Evolutionary conservation across 2,329 filamentous ascomycete species (phyloP).

Genomic region (Colletotrichum agaves): DNA sequence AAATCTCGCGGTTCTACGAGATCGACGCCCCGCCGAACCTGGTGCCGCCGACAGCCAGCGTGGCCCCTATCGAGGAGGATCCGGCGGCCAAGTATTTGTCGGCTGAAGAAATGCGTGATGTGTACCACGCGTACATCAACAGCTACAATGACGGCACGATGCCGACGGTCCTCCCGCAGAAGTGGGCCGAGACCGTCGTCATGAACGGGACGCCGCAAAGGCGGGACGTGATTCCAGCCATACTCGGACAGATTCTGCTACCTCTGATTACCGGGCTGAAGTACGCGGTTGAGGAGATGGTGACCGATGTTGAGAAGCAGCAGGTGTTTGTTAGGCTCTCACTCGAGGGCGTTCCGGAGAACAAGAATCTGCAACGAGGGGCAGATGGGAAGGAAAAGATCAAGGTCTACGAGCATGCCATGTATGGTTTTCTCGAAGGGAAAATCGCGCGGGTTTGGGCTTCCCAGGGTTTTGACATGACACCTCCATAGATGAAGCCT

Average conservation of each 20-base stretch:
- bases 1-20: conserved; percentile 21
- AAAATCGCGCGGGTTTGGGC: conserved; percentile 17
- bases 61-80: neutral
- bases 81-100: neutral
- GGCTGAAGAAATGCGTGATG: neutral
- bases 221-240: neutral
- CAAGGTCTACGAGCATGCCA: conserved; percentile 12
- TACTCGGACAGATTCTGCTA: neutral
- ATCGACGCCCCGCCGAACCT: neutral
- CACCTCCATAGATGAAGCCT: neutral
- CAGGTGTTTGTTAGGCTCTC: conserved; percentile 16
- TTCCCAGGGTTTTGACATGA: conserved; percentile 6
- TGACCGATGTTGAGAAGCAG: conserved; percentile 18
- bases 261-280: conserved; percentile 17
- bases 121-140: conserved; percentile 17
- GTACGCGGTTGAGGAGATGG: conserved; percentile 16
- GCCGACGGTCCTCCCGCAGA: neutral
- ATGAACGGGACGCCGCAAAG: neutral
- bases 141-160: conserved; percentile 18
- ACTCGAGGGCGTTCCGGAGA: conserved; percentile 14
- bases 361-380: conserved; percentile 6
- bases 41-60: neutral
- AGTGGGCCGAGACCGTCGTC: neutral
- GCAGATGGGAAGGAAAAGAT: neutral
- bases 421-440: neutral